Percentiles rank a stretch among this genome's conserved stretches.
These are phyloP conservation scores for Fusarium drepaniforme DNA, from an alignment of 2,329 filamentous ascomycete species.

Conservation along the genomic window DNA sequence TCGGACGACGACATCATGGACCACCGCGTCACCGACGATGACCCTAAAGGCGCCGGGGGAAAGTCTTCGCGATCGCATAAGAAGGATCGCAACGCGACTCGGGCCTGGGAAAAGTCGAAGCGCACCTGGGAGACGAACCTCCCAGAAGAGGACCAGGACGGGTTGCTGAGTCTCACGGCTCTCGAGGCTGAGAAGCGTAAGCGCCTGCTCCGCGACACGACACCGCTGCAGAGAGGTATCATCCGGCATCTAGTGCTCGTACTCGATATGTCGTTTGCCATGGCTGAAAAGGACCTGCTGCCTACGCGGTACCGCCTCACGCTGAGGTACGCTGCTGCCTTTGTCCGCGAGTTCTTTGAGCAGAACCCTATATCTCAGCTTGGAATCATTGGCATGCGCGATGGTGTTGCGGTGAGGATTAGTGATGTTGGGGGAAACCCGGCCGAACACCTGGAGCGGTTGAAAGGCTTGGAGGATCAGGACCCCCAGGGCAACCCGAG, in stretches of 20 bases:
- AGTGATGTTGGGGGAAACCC: slow-evolving; percentile 94
- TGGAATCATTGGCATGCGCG: slow-evolving; percentile 91
- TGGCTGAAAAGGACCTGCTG: slow-evolving; percentile 94
- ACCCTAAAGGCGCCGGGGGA: slow-evolving; percentile 45
- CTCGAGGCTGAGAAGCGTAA: slow-evolving; percentile 85
- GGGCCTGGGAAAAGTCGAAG: slow-evolving; percentile 76
- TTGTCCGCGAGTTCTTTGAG: slow-evolving; percentile 95
- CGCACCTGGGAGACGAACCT: slow-evolving; percentile 80
- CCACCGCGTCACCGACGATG: slow-evolving; percentile 58
- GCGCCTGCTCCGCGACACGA: slow-evolving; percentile 91
- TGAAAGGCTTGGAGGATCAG: slow-evolving; percentile 74
- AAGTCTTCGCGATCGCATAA: slow-evolving; percentile 47
- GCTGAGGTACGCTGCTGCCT: slow-evolving; percentile 85
- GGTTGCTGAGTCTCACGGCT: slow-evolving; percentile 80
- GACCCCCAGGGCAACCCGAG: slow-evolving; percentile 82
- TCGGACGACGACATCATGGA: slow-evolving; percentile 74
- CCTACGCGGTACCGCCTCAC: slow-evolving; percentile 88
- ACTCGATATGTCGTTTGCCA: slow-evolving; percentile 91
- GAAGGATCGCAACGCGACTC: slow-evolving; percentile 56
- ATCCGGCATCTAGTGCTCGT: slow-evolving; percentile 96
- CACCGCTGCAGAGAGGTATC: slow-evolving; percentile 94
- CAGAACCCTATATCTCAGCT: slow-evolving; percentile 98
- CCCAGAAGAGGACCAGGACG: slow-evolving; percentile 78
- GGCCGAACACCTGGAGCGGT: slow-evolving; percentile 83
- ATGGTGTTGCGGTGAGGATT: slow-evolving; percentile 87